Percentiles rank a stretch among this genome's conserved stretches.
Conservation (phyloP, 768 basidiomycete species). For the Leccinum boreale region DNA sequence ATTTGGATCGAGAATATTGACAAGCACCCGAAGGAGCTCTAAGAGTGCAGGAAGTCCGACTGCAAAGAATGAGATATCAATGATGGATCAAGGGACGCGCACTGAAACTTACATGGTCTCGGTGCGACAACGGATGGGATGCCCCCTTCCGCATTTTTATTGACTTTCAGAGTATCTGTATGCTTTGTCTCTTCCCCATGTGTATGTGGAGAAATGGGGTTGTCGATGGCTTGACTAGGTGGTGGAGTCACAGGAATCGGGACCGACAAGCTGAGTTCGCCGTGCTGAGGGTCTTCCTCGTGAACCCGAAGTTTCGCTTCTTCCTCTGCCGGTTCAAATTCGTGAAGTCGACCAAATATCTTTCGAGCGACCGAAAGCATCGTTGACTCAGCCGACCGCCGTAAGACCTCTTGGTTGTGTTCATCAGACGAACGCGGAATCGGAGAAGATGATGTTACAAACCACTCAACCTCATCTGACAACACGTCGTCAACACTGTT, state of each 20-base stretch:
- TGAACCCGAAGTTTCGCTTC: slow-evolving; percentile 58
- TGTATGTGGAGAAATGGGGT: slow-evolving; percentile 8
- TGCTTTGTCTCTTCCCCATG: slow-evolving; percentile 10
- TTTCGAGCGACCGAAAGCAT: slow-evolving; percentile 86
- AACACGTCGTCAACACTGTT: slow-evolving; percentile 94
- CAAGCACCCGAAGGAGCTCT: slow-evolving; percentile 89
- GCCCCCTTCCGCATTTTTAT: slow-evolving; percentile 32
- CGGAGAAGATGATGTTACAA: slow-evolving; percentile 29
- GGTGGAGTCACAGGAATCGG: slow-evolving; percentile 31
- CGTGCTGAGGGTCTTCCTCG: slow-evolving; percentile 49
- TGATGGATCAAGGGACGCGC: neutral
- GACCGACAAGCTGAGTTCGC: slow-evolving; percentile 63
- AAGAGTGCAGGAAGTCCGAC: slow-evolving; percentile 92
- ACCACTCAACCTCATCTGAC: slow-evolving; percentile 97
- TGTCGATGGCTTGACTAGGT: slow-evolving; percentile 19
- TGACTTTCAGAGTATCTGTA: neutral
- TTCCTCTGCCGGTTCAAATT: slow-evolving; percentile 61
- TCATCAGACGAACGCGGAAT: slow-evolving; percentile 13
- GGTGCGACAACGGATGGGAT: slow-evolving; percentile 18
- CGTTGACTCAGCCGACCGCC: slow-evolving; percentile 82
- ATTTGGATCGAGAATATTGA: slow-evolving; percentile 92
- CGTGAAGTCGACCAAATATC: slow-evolving; percentile 73
- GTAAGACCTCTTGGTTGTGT: slow-evolving; percentile 64
- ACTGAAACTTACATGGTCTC: slow-evolving; percentile 22
- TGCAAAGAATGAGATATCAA: slow-evolving; percentile 17